Evolutionary conservation across 345 rosid species (phyloP).

Genomic region (Capsella bursapastoris): DNA sequence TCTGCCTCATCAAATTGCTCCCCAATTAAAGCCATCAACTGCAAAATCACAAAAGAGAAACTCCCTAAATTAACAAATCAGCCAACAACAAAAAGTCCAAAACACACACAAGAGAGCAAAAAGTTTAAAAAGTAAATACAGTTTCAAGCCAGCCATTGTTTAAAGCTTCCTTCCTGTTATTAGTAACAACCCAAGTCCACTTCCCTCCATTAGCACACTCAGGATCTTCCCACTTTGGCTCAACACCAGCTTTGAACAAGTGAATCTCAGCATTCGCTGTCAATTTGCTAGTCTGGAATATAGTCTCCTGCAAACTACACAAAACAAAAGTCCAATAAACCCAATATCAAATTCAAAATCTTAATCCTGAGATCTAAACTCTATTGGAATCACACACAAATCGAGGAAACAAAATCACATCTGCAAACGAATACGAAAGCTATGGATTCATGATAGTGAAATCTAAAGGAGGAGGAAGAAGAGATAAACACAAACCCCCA

Average conservation of each 20-base stretch:
- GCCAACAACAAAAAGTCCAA: background rate
- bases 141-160: conserved; percentile 91
- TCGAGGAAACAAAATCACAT: conserved; percentile 1
- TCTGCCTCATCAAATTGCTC: conserved; percentile 91
- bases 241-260: conserved; percentile 84
- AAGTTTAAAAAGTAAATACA: conserved; percentile 36
- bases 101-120: background rate
- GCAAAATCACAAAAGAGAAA: background rate
- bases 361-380: background rate
- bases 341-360: background rate
- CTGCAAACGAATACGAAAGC: background rate
- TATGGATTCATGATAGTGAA: background rate
- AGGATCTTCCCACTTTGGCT: conserved; percentile 99
- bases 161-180: conserved; percentile 56
- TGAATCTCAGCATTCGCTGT: conserved; percentile 72
- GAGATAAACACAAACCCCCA: conserved; percentile 65
- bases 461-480: background rate
- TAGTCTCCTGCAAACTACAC: conserved; percentile 75
- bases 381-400: background rate
- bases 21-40: conserved; percentile 95
- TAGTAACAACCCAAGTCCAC: conserved; percentile 79
- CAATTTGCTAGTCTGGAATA: conserved; percentile 80
- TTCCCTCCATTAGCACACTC: conserved; percentile 93
- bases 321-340: background rate
- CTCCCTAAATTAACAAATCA: no score